These are phyloP conservation scores for Leucocoprinus sp. DNA, from an alignment of 768 basidiomycete genomes.

Conservation along the genomic window DNA sequence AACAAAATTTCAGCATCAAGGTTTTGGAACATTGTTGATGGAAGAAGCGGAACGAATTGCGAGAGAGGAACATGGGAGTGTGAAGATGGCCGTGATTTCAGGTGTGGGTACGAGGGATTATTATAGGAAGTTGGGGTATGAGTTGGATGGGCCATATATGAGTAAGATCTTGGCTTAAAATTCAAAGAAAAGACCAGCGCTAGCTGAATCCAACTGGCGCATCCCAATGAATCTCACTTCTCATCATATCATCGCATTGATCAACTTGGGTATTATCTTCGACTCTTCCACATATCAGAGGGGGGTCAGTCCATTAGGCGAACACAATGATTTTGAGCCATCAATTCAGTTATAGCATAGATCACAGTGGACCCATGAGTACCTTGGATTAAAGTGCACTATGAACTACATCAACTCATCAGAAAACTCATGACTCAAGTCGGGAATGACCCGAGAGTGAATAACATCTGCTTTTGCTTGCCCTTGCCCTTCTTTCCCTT, in stretches of 20 bases:
- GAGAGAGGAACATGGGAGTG: conserved; percentile 91
- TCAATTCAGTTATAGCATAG: too few relatives aligned
- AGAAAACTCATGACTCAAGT: conserved; percentile 17
- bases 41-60: conserved; percentile 99
- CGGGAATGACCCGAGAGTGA: conserved; percentile 51
- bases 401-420: too few relatives aligned
- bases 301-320: too few relatives aligned
- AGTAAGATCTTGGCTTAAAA: conserved; percentile 62
- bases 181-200: neutral
- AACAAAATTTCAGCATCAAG: conserved; percentile 97
- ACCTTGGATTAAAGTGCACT: too few relatives aligned
- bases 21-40: conserved; percentile 96
- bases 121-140: conserved; percentile 90
- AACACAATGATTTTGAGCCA: too few relatives aligned
- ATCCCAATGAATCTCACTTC: too few relatives aligned
- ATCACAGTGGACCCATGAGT: too few relatives aligned
- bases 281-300: too few relatives aligned
- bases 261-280: too few relatives aligned
- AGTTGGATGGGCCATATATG: conserved; percentile 97
- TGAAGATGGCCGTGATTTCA: conserved; percentile 95
- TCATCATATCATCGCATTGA: too few relatives aligned
- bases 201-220: too few relatives aligned
- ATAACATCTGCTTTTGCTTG: conserved; percentile 80
- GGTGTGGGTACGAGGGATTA: conserved; percentile 97
- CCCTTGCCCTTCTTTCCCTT: conserved; percentile 75